phyloP scores from a whole-genome alignment of 2,329 filamentous ascomycete genomes.

The Colletotrichum lupini region DNA sequence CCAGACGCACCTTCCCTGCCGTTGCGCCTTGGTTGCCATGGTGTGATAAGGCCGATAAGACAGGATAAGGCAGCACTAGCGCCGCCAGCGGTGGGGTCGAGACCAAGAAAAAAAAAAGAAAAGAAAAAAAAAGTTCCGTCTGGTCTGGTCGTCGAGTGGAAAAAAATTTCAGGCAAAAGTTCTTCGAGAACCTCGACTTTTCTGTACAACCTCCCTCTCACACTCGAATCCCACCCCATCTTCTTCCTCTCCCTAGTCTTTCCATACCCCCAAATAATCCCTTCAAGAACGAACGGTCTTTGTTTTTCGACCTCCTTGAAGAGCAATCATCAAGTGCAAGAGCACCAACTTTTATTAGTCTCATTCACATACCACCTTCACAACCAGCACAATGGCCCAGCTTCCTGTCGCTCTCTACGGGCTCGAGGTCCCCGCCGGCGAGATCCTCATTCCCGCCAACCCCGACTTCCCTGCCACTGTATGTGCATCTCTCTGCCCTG shows the following conservation, averaged over 20 bases:
- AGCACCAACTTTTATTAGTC: slow-evolving; percentile 8
- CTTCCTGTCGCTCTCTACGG: slow-evolving; percentile 85
- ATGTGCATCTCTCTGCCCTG: slow-evolving; percentile 53
- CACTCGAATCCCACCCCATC: slow-evolving; percentile 29
- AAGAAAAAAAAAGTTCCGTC: slow-evolving; percentile 29
- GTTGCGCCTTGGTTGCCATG: slow-evolving; percentile 36
- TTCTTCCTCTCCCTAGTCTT: slow-evolving; percentile 16
- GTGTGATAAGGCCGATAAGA: slow-evolving; percentile 34
- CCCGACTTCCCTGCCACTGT: slow-evolving; percentile 87
- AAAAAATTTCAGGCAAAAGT: slow-evolving; percentile 38
- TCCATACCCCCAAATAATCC: neutral
- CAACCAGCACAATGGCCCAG: slow-evolving; percentile 60
- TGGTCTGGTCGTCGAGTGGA: slow-evolving; percentile 22
- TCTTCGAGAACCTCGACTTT: slow-evolving; percentile 25
- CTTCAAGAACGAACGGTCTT: slow-evolving; percentile 14
- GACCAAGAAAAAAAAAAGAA: slow-evolving; percentile 19
- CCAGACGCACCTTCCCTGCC: slow-evolving; percentile 34
- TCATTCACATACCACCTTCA: slow-evolving; percentile 2
- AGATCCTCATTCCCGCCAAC: slow-evolving; percentile 82
- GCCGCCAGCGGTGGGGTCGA: slow-evolving; percentile 31
- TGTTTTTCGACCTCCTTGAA: slow-evolving; percentile 36
- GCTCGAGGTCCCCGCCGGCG: slow-evolving; percentile 88
- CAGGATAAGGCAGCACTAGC: slow-evolving; percentile 34
- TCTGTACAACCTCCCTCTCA: slow-evolving; percentile 24
- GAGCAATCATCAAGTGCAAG: slow-evolving; percentile 15